phyloP scores from a whole-genome alignment of 129 eudicot species.

The Helichrysum umbraculigerum region DNA sequence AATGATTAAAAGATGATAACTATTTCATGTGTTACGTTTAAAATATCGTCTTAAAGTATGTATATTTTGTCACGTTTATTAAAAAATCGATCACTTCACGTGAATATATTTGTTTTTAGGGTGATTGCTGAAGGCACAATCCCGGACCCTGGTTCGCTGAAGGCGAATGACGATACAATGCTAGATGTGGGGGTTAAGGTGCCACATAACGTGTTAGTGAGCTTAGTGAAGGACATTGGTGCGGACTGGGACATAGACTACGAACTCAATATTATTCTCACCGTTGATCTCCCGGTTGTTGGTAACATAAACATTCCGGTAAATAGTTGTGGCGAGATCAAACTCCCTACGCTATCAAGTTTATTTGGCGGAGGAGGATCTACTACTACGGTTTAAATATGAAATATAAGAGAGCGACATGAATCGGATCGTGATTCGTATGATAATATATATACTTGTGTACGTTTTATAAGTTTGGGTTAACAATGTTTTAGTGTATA shows the following conservation, averaged over 20 bases:
- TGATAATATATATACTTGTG: neutral
- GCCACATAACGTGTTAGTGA: conserved; percentile 66
- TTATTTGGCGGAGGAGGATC: conserved; percentile 26
- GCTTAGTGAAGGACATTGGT: conserved; percentile 63
- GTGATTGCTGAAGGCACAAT: conserved; percentile 69
- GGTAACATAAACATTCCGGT: conserved; percentile 73
- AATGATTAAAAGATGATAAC: too few species aligned
- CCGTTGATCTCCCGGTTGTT: conserved; percentile 70
- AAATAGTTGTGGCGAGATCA: conserved; percentile 66
- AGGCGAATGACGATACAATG: conserved; percentile 56
- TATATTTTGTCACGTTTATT: too few species aligned
- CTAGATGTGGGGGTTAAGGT: conserved; percentile 66
- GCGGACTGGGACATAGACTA: conserved; percentile 92
- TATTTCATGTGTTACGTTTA: too few species aligned
- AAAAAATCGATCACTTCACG: neutral
- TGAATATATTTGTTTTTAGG: conserved; percentile 32
- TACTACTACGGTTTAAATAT: neutral
- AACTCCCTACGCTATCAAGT: conserved; percentile 66
- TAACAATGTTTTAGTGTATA: neutral
- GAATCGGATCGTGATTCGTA: neutral
- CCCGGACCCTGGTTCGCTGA: conserved; percentile 86
- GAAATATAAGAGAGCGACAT: too few species aligned
- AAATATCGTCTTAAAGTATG: too few species aligned
- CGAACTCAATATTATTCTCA: conserved; percentile 45
- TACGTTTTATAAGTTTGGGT: neutral